phyloP scores from a whole-genome alignment of 176 grass and related monocot species.

The Oryza brachyantha region DNA sequence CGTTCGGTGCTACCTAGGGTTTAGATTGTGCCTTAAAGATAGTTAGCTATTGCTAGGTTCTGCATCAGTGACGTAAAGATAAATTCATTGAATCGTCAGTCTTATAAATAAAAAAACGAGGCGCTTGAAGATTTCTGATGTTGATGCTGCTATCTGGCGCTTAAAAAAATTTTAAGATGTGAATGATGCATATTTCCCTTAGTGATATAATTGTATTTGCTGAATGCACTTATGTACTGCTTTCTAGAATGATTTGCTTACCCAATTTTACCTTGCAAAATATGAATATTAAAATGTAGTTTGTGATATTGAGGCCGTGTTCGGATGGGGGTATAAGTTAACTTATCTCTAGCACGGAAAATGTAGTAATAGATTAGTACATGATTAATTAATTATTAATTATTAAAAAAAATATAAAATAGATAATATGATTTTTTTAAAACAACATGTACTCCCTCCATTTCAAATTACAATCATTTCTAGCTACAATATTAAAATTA shows the following conservation, averaged over 20 bases:
- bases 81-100: neutral
- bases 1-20: neutral
- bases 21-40: neutral
- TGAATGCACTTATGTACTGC: neutral
- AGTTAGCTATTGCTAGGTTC: neutral
- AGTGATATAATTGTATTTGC: neutral
- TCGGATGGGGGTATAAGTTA: too few species aligned
- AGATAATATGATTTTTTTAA: too few species aligned
- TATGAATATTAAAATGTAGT: neutral
- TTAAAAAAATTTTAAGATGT: neutral
- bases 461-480: too few species aligned
- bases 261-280: neutral
- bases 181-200: neutral
- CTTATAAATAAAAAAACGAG: neutral
- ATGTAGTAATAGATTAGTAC: too few species aligned
- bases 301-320: neutral
- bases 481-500: too few species aligned
- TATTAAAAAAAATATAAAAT: too few species aligned
- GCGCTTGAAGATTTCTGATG: neutral
- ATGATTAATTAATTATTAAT: too few species aligned
- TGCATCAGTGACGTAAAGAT: too few species aligned
- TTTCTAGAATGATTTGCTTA: neutral
- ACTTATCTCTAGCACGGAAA: too few species aligned
- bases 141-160: neutral
- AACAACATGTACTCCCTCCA: too few species aligned